These are phyloP conservation scores for Tuber aestivum DNA, from an alignment of 495 filamentous ascomycete species.

Conservation along the genomic window DNA sequence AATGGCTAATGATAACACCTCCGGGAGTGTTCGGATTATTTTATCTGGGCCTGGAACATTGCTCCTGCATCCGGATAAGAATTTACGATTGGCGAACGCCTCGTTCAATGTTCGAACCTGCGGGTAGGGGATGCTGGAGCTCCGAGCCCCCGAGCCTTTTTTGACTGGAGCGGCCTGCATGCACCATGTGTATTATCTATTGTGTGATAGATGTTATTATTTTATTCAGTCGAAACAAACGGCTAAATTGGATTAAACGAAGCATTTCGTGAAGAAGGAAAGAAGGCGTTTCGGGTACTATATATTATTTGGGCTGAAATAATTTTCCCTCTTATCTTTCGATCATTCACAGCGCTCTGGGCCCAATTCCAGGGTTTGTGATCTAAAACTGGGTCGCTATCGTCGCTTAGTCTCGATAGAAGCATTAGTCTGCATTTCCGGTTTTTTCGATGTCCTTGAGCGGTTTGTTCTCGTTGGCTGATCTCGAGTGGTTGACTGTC, in stretches of 20 bases:
- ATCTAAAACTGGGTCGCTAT: not conserved
- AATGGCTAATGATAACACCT: not conserved
- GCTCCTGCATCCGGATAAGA: not conserved
- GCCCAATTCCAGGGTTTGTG: not conserved
- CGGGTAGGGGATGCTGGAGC: not conserved
- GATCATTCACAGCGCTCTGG: not conserved
- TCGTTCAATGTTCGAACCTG: not conserved
- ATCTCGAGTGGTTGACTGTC: not conserved
- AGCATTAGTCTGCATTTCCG: not conserved
- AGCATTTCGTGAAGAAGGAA: not conserved
- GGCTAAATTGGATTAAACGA: not conserved
- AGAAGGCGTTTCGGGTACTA: not conserved
- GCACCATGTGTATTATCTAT: not conserved
- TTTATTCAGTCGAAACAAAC: not conserved
- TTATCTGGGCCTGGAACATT: not conserved
- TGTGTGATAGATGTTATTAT: not conserved
- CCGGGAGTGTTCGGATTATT: constrained; percentile 1
- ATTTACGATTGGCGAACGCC: constrained; percentile 2
- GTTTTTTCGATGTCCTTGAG: not conserved
- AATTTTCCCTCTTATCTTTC: constrained; percentile 4
- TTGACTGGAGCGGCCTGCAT: not conserved
- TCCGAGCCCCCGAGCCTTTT: not conserved
- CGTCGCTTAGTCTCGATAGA: constrained; percentile 3
- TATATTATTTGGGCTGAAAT: not conserved
- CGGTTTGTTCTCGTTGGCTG: constrained; percentile 1